These are phyloP conservation scores for Brettanomyces custersianus DNA, from an alignment of 805 yeast species.

Conservation along the genomic window DNA sequence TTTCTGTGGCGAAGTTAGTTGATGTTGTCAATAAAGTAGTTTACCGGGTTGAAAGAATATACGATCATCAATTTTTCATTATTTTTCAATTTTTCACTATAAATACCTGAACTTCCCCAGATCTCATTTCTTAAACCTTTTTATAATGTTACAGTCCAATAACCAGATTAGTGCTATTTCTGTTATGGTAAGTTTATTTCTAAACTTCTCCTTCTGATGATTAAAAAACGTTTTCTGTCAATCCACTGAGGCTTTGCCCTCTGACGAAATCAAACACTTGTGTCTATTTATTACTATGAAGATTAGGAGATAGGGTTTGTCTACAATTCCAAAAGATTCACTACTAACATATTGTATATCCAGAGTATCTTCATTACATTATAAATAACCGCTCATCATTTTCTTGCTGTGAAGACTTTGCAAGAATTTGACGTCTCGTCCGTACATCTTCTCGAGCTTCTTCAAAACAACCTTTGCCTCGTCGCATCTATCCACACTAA, in stretches of 20 bases:
- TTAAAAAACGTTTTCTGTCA: slow-evolving; percentile 1
- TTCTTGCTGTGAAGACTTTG: too few species aligned
- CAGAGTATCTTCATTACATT: neutral
- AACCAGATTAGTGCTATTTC: too few species aligned
- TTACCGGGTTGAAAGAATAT: too few species aligned
- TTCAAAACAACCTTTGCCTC: slow-evolving; percentile 1
- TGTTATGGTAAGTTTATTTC: too few species aligned
- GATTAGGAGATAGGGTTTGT: too few species aligned
- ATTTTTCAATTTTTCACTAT: neutral
- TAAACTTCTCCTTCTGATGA: neutral
- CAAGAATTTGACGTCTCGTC: neutral
- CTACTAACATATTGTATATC: neutral
- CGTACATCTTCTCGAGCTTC: slow-evolving; percentile 1
- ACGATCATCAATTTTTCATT: too few species aligned
- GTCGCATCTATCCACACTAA: neutral
- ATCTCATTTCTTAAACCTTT: too few species aligned
- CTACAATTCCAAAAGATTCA: too few species aligned
- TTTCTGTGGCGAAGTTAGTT: too few species aligned
- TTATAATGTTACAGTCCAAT: too few species aligned
- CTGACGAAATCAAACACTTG: slow-evolving; percentile 1
- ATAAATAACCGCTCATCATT: too few species aligned
- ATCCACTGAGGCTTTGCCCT: neutral
- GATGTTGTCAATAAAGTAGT: neutral
- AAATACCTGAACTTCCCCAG: neutral
- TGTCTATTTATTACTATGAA: slow-evolving; percentile 1